Conservation (phyloP, 345 rosid species). For the thale cress (Arabidopsis thaliana) region DNA sequence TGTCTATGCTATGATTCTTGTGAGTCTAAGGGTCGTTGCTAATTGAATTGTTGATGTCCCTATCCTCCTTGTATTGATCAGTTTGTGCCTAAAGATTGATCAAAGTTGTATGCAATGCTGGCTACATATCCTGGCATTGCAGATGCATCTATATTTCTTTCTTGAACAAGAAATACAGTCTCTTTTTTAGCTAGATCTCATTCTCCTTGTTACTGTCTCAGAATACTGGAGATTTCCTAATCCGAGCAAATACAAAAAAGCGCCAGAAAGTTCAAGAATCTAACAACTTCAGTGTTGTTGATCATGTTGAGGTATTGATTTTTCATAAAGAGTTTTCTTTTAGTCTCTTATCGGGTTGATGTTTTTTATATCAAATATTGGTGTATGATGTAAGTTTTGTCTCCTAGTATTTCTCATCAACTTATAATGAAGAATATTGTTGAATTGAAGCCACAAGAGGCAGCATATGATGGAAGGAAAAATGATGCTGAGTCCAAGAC, state of each 20-base stretch:
- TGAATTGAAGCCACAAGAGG: constrained; percentile 50
- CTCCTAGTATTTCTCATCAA: not conserved
- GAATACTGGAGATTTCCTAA: constrained; percentile 85
- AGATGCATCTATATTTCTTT: not conserved
- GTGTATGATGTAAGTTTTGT: constrained; percentile 6
- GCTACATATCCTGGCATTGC: not conserved
- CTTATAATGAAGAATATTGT: constrained; percentile 11
- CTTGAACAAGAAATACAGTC: not conserved
- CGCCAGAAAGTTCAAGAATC: constrained; percentile 74
- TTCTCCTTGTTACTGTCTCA: constrained; percentile 44
- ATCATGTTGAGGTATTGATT: constrained; percentile 66
- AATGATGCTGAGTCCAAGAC: constrained; percentile 67
- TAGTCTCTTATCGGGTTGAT: not conserved
- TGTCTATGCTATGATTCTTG: not conserved
- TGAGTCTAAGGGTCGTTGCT: constrained; percentile 6
- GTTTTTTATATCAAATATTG: not conserved
- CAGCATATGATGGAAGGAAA: constrained; percentile 66
- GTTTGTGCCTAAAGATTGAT: constrained; percentile 24
- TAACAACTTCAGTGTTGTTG: constrained; percentile 53
- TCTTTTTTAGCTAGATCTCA: constrained; percentile 9
- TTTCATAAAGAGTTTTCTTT: not conserved
- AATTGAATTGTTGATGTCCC: not conserved
- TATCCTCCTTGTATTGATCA: constrained; percentile 21
- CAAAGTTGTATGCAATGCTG: not conserved
- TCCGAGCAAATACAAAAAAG: constrained; percentile 90